Evolutionary conservation across 306 rosid species (phyloP), one percentile per base, ranked within the genome.

Genomic region (Gastrolobium villosum): DNA sequence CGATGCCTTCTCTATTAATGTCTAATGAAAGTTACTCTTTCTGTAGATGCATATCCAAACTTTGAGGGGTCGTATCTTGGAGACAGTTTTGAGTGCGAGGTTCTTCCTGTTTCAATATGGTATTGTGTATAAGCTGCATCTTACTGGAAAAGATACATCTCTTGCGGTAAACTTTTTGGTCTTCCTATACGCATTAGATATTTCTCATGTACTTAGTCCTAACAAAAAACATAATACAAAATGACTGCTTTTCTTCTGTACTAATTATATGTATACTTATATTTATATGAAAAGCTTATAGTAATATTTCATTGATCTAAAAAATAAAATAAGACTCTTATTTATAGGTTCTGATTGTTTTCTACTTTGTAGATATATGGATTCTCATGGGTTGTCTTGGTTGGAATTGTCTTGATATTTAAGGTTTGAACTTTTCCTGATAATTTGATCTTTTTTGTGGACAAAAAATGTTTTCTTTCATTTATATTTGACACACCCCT

Each of bases 301-400:
- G 44, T 41, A 57, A 15, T 65, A 37, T 78, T 71, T 77, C 44
- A 57, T 59, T 6, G 39, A 55, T 14, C 7, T 30, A 60, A 45
- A 36, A 37, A 46, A 15, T 20, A 46, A 39, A 78, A 20, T 34
- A 41, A 11, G 28, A 55, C 60, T 56, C 66, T 59, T 54, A 30
- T 50, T 40, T 41, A 26, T 44, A 61, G 66, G 39, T 65, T 80
- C 62, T 84, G 74, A 85, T 73, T 35, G 61, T 56, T 81, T 46
- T 59, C 35, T 65, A 13, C 44, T 84, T 26, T 84, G 43, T 79
- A 95, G 99, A 44, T 93, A 45, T 93, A 93, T 82, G 99, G 99
- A 75, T 93, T 88, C 89, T 95, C 99, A 9, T 95, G 99, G 98
- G 90, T 26, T 53, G 96, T 90, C 53, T 78, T 95, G 82, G 85